Evolutionary conservation across 257 asterid species (phyloP).

Genomic region (Nicotiana tomentosiformis): DNA sequence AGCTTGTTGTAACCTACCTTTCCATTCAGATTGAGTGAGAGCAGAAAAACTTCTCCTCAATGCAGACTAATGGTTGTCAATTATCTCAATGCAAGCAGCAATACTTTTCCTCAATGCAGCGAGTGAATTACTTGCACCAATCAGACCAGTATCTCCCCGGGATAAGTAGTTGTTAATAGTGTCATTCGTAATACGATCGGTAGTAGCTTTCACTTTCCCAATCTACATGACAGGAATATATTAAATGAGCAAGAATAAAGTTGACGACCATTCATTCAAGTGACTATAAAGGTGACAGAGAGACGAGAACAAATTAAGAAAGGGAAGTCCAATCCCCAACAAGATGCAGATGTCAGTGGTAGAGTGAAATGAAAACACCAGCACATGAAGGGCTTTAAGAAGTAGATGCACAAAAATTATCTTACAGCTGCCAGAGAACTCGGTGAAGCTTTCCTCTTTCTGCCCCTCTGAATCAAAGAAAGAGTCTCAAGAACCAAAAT

Average conservation of each 20-base stretch:
- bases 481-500: background rate
- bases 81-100: background rate
- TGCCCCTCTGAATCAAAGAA: background rate
- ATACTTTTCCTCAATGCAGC: background rate
- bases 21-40: no score
- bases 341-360: background rate
- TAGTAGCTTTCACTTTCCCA: background rate
- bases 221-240: background rate
- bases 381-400: background rate
- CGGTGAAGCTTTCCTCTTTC: background rate
- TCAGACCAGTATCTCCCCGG: background rate
- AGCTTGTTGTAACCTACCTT: no score
- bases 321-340: background rate
- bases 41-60: no score
- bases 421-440: background rate
- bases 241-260: background rate
- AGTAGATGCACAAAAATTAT: background rate
- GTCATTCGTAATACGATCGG: background rate
- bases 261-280: background rate
- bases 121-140: background rate
- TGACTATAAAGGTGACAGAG: no score
- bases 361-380: background rate
- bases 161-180: background rate
- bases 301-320: background rate
- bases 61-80: background rate